Evolutionary conservation across 441 rosid genomes (phyloP).

Genomic region (Pelargonium myrrhifolium): DNA sequence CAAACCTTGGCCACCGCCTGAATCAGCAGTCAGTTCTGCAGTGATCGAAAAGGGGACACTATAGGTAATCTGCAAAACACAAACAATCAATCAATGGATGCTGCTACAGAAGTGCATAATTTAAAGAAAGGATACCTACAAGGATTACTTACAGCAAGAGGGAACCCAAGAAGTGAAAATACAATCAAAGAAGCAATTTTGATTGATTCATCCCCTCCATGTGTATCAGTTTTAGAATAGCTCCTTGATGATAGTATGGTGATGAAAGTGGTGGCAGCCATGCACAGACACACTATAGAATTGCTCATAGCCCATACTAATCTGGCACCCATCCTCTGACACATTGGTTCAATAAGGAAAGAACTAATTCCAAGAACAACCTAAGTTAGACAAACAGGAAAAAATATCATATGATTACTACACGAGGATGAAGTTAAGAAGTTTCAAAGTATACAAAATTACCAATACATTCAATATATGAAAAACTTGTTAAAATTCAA

Average conservation of each 20-base stretch:
- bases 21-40: constrained; percentile 87
- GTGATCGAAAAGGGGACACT: constrained; percentile 92
- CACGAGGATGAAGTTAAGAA: not conserved
- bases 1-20: constrained; percentile 95
- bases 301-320: constrained; percentile 90
- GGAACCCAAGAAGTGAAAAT: constrained; percentile 86
- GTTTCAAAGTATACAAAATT: not conserved
- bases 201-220: constrained; percentile 51
- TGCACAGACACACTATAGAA: constrained; percentile 70
- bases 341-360: constrained; percentile 80
- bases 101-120: not conserved
- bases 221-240: constrained; percentile 35
- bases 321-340: constrained; percentile 66
- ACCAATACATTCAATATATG: not conserved
- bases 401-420: not conserved
- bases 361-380: constrained; percentile 93
- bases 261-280: constrained; percentile 73
- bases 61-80: constrained; percentile 61
- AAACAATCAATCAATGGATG: constrained; percentile 11
- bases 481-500: not conserved
- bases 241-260: constrained; percentile 52
- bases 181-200: constrained; percentile 65
- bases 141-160: constrained; percentile 70
- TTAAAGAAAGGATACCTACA: not conserved
- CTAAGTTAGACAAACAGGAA: constrained; percentile 28